Base-by-base conservation (phyloP, 768 basidiomycete genomes). In the Dioszegia hungarica region DNA sequence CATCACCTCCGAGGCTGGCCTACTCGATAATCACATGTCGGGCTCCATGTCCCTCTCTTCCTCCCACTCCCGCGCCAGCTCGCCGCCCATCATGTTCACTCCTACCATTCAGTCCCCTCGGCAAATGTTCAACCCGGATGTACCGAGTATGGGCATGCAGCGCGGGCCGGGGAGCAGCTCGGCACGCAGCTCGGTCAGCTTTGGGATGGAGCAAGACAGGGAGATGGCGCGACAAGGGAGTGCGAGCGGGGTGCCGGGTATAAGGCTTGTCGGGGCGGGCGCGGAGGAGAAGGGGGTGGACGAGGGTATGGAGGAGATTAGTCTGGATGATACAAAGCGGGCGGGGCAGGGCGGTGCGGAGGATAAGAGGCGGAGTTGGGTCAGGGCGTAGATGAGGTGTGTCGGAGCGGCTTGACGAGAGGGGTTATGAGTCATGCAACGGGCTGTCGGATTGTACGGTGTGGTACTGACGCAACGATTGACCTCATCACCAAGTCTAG, bases 241-340 rank as follows among this genome's bases (percentile, higher is more conserved):
- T 33, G 6, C 31, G 22, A 25, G 41, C 19, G 20, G 19, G 8
- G 28, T 28, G 4, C 24, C 49, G 25, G 49, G 49, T 14, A 51
- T 51, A 2, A 37, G 49, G 49, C 49, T 51, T 12, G 49, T 51
- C 1, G 45, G 45, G 27, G 43, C 43, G 10, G 34, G 47, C 20
- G 36, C 31, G 22, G 24, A 51, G 31, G 27, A 24, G 20, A 29
- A 5, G 11, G n/a, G 24, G 46, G 45, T 66, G 37, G 69, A 71
- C 45, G 64, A 63, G 3, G 61, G 43, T 20, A 62, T 71, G 69
- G 66, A 66, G 52, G 69, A 68, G 39, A 56, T 71, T 19, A 63
- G 48, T 44, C 37, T 70, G 29, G 56, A 58, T 29, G 45, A 46
- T 17, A n/a, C 29, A 5, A 46, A 29, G 28, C 12, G 45, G 50